These are phyloP conservation scores for Balakata baccata DNA, from an alignment of 345 rosid species.

Conservation along the genomic window DNA sequence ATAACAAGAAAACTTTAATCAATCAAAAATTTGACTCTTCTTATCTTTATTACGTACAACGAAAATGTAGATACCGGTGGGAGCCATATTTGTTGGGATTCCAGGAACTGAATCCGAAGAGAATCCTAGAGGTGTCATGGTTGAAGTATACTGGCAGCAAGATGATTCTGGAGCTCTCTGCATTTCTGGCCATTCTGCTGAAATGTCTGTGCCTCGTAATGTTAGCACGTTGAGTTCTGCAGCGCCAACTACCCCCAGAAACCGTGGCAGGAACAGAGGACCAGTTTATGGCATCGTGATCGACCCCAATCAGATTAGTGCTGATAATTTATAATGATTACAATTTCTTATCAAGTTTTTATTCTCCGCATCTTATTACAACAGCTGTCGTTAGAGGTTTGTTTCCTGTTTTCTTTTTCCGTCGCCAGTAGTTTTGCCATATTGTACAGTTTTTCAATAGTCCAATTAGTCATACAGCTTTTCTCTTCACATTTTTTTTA, in stretches of 20 bases:
- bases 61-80: conserved; percentile 66
- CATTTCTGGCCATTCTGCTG: conserved; percentile 74
- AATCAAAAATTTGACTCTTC: background rate
- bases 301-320: conserved; percentile 39
- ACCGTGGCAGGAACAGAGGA: conserved; percentile 32
- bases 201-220: conserved; percentile 57
- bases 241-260: conserved; percentile 24
- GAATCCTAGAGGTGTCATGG: conserved; percentile 74
- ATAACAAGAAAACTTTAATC: background rate
- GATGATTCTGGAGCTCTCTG: conserved; percentile 83
- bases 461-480: background rate
- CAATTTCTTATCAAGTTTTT: background rate
- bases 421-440: background rate
- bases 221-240: conserved; percentile 30
- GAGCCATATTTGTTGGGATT: conserved; percentile 70
- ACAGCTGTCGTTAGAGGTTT: background rate
- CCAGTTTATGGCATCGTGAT: conserved; percentile 59
- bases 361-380: background rate
- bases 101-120: conserved; percentile 61
- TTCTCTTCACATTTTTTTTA: background rate
- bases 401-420: background rate
- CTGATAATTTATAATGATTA: conserved; percentile 14
- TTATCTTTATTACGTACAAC: background rate
- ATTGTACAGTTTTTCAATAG: background rate
- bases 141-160: conserved; percentile 88